Evolutionary conservation across 306 rosid species (phyloP).

Genomic region (Rosa lucieae): DNA sequence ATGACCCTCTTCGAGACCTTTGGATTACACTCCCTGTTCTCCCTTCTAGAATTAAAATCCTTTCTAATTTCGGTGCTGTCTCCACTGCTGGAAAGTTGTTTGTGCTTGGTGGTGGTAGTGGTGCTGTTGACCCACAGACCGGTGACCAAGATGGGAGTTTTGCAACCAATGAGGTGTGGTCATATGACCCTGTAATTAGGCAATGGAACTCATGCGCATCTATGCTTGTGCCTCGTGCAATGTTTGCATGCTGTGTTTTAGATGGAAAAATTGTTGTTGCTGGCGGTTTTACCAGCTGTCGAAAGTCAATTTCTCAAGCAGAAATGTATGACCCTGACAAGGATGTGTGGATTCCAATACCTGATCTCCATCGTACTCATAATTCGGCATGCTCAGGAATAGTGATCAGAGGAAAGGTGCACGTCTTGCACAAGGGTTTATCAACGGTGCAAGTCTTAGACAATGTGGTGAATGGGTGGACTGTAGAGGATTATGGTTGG

Average conservation of each 20-base stretch:
- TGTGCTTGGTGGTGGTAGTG: slow-evolving; percentile 98
- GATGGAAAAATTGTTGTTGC: slow-evolving; percentile 91
- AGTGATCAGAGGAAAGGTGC: slow-evolving; percentile 76
- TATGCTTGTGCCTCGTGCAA: slow-evolving; percentile 90
- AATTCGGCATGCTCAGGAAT: slow-evolving; percentile 92
- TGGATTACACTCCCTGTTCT: slow-evolving; percentile 96
- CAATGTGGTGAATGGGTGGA: slow-evolving; percentile 63
- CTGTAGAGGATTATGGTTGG: slow-evolving; percentile 74
- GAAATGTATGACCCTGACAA: slow-evolving; percentile 89
- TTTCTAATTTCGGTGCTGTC: slow-evolving; percentile 87
- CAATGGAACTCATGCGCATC: slow-evolving; percentile 77
- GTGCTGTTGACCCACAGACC: slow-evolving; percentile 87
- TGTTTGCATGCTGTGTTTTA: slow-evolving; percentile 97
- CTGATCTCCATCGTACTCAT: slow-evolving; percentile 86
- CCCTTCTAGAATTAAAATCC: slow-evolving; percentile 87
- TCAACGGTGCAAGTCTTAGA: slow-evolving; percentile 83
- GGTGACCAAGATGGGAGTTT: slow-evolving; percentile 98
- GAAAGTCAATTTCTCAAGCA: slow-evolving; percentile 91
- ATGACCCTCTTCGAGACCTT: slow-evolving; percentile 80
- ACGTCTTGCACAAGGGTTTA: slow-evolving; percentile 90
- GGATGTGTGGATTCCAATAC: slow-evolving; percentile 77
- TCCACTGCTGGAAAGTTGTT: slow-evolving; percentile 81
- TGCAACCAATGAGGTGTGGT: slow-evolving; percentile 96
- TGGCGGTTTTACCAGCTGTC: slow-evolving; percentile 93
- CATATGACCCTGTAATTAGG: slow-evolving; percentile 78